Conservation (phyloP, 371 early-diverging fungal species). For the Lichtheimia ornata region DNA sequence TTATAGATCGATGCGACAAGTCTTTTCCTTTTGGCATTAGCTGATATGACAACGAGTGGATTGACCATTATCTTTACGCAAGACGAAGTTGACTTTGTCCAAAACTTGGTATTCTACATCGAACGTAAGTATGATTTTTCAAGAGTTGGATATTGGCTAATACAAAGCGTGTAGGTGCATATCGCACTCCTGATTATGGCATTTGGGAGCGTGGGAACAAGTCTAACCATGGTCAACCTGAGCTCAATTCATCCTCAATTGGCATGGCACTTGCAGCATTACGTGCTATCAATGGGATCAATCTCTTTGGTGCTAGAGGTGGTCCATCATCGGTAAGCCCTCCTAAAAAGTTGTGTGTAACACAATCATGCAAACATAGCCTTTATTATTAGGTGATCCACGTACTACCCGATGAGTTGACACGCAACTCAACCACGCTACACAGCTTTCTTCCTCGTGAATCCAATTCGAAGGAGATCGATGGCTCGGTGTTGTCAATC, state of each 20-base stretch:
- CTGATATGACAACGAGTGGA: slow-evolving; percentile 88
- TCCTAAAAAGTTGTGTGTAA: neutral
- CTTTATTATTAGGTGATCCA: slow-evolving; percentile 64
- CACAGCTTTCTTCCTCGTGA: slow-evolving; percentile 87
- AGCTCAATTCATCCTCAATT: slow-evolving; percentile 86
- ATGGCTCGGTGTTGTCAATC: slow-evolving; percentile 83
- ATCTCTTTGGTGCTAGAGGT: slow-evolving; percentile 83
- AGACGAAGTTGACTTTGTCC: slow-evolving; percentile 91
- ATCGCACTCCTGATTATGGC: slow-evolving; percentile 87
- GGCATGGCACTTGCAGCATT: slow-evolving; percentile 92
- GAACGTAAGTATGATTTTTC: slow-evolving; percentile 54
- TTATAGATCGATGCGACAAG: slow-evolving; percentile 80
- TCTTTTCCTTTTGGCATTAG: slow-evolving; percentile 77
- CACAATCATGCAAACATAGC: slow-evolving; percentile 3
- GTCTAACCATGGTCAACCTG: slow-evolving; percentile 86
- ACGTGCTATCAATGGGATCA: slow-evolving; percentile 85
- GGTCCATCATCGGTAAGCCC: slow-evolving; percentile 75
- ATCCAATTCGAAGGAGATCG: slow-evolving; percentile 88
- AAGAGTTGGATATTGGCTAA: neutral
- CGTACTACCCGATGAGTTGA: slow-evolving; percentile 85
- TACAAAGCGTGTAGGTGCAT: slow-evolving; percentile 32
- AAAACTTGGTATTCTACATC: slow-evolving; percentile 89
- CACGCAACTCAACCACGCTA: slow-evolving; percentile 81
- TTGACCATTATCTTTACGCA: slow-evolving; percentile 77
- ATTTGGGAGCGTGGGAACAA: slow-evolving; percentile 94